Base-by-base conservation (phyloP, 805 yeast genomes). In the Nakazawaea wyomingensis region DNA sequence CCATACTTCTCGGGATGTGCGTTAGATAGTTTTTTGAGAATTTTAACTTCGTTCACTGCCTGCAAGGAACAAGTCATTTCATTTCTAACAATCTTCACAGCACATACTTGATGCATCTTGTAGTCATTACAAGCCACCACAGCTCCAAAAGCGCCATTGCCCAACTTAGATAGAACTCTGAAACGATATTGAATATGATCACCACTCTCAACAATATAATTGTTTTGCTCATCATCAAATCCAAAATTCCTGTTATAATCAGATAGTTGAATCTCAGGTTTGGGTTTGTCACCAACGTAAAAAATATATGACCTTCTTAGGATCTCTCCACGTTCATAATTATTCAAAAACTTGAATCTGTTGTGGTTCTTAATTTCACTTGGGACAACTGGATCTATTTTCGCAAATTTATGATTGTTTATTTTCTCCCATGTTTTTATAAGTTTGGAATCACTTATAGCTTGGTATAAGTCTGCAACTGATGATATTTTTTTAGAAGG, bases 121-220 rank as follows among this genome's bases (percentile, higher is more conserved):
- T 82, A 85, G 61, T 88, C 96, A 18, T 62, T 57, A 47, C 89
- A 82, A 44, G 74, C 68, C 5, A 84, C 64, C 1, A 88, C 96
- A 41, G 77, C 78, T 0, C 96, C 96, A 65, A 87, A 87, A 34
- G 90, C 79, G 6, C 96, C 96, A 39, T 73, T 76, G 0, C 96
- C 96, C 9, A 87, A 67, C 1, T 68, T 59, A 2, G 67, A 59
- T 17, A 74, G 40, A 4, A 86, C 77, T 50, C 84, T 80, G 55
- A 82, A 88, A 22, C 95, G 62, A 57, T 80, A 87, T 42, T 82
- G 82, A 34, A 87, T 74, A 50, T 87, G 96, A 55, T 86, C 96
- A 9, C 82, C 78, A 1, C 58, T 55, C 0, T 66, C 53, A 1
- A 76, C 66, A 5, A 65, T 63, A 53, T 84, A 81, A 54, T 85